A percentile compares a stretch with the other conserved stretches of the same genome.
Evolutionary conservation across 805 yeast genomes (phyloP).

Genomic region (Candida broadrunensis): DNA sequence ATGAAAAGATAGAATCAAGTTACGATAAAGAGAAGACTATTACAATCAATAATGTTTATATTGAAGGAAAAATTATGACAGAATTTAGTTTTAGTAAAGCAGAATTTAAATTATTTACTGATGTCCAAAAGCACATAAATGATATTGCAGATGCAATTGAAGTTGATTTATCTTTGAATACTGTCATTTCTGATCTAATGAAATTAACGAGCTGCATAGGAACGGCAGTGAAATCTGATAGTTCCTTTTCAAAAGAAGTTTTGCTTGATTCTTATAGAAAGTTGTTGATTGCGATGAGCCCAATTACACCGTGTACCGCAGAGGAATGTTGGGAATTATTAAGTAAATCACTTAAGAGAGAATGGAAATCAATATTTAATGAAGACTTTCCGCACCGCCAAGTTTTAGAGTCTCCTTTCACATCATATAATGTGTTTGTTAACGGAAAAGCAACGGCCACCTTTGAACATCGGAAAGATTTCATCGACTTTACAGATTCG

Average conservation of each 20-base stretch:
- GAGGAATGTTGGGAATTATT: constrained; percentile 75
- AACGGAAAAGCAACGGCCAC: constrained; percentile 68
- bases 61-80: constrained; percentile 13
- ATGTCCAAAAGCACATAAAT: constrained; percentile 43
- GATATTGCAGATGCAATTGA: constrained; percentile 61
- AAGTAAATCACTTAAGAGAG: constrained; percentile 8
- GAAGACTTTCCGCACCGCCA: constrained; percentile 65
- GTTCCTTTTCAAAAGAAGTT: constrained; percentile 34
- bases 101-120: constrained; percentile 61
- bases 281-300: constrained; percentile 64
- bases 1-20: constrained; percentile 5
- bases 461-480: constrained; percentile 30
- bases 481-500: constrained; percentile 31
- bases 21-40: neutral
- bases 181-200: constrained; percentile 88
- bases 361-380: constrained; percentile 50
- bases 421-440: constrained; percentile 58
- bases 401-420: constrained; percentile 33
- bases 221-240: constrained; percentile 31
- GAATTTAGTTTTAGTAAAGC: constrained; percentile 27
- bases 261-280: constrained; percentile 48
- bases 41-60: neutral
- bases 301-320: constrained; percentile 76
- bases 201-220: constrained; percentile 54
- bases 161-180: constrained; percentile 64